phyloP scores from a whole-genome alignment of 768 basidiomycete genomes.

The Candolleomyces efflorescens region DNA sequence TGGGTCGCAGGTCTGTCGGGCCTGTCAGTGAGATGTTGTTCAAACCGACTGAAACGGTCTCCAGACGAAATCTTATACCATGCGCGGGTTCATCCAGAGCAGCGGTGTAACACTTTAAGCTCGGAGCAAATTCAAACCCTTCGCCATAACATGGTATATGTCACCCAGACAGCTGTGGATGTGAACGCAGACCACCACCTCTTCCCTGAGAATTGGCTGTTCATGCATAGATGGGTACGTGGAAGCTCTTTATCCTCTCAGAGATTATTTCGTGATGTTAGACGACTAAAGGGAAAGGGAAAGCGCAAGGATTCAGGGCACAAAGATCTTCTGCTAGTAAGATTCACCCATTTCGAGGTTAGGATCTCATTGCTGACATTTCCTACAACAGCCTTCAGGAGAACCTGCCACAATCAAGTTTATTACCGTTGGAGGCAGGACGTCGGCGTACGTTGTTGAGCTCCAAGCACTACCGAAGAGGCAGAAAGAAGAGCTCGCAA shows the following conservation, averaged over 20 bases:
- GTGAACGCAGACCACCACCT: constrained; percentile 65
- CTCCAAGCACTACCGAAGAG: constrained; percentile 40
- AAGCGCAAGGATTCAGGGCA: constrained; percentile 43
- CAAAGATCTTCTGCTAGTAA: constrained; percentile 41
- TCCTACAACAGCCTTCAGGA: constrained; percentile 54
- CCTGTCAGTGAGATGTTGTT: background rate
- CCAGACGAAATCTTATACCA: constrained; percentile 74
- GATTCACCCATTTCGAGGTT: background rate
- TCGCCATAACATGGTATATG: constrained; percentile 47
- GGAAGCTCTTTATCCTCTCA: background rate
- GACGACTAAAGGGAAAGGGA: constrained; percentile 45
- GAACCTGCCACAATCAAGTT: constrained; percentile 69
- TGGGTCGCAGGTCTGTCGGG: constrained; percentile 65
- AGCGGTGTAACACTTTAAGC: constrained; percentile 53
- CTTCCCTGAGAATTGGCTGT: constrained; percentile 68
- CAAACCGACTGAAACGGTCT: background rate
- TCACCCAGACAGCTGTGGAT: constrained; percentile 59
- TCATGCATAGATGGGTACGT: constrained; percentile 62
- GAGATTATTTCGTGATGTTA: background rate
- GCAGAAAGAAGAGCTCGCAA: no score
- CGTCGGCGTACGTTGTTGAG: constrained; percentile 67
- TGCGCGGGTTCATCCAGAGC: constrained; percentile 67
- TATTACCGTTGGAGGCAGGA: constrained; percentile 72
- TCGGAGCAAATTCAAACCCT: constrained; percentile 44
- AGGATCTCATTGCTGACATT: constrained; percentile 1